These are phyloP conservation scores for Penicillium odoratum DNA, from an alignment of 495 filamentous ascomycete species.

Conservation along the genomic window DNA sequence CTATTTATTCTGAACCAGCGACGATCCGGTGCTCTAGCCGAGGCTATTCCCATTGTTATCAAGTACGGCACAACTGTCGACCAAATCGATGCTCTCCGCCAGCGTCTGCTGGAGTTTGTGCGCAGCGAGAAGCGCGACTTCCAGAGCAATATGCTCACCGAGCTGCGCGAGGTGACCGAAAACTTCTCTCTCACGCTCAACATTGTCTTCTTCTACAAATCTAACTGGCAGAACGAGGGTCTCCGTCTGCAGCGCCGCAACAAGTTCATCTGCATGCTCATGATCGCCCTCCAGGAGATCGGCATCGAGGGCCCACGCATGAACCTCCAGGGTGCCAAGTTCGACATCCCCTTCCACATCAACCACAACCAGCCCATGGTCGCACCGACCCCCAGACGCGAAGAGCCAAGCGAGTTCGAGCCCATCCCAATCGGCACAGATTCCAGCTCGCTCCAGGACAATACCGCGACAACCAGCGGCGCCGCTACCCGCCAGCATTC, in stretches of 20 bases:
- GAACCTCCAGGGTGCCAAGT: slow-evolving; percentile 66
- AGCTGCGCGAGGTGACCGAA: slow-evolving; percentile 67
- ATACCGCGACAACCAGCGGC: slow-evolving; percentile 26
- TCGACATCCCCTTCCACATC: slow-evolving; percentile 61
- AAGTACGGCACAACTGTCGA: slow-evolving; percentile 88
- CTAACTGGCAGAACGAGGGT: slow-evolving; percentile 90
- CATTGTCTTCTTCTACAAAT: slow-evolving; percentile 97
- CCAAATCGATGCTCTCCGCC: slow-evolving; percentile 81
- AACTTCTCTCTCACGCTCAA: slow-evolving; percentile 80
- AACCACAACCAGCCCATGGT: slow-evolving; percentile 37
- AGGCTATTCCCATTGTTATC: slow-evolving; percentile 79
- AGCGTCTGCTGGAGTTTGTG: slow-evolving; percentile 84
- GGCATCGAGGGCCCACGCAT: slow-evolving; percentile 85
- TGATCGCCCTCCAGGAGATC: slow-evolving; percentile 80
- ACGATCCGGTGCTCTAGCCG: slow-evolving; percentile 82
- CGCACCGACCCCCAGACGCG: slow-evolving; percentile 11
- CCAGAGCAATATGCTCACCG: slow-evolving; percentile 85
- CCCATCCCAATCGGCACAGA: slow-evolving; percentile 18
- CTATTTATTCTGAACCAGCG: slow-evolving; percentile 95
- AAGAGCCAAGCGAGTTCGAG: slow-evolving; percentile 21
- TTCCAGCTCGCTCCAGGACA: slow-evolving; percentile 27
- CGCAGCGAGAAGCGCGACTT: slow-evolving; percentile 87
- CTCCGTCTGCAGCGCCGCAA: slow-evolving; percentile 87
- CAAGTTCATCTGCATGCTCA: slow-evolving; percentile 92
- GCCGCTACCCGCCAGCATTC: slow-evolving; percentile 43